These are phyloP conservation scores for Symbiodinium natans DNA, from an alignment of 73 alveolate species.

Conservation along the genomic window DNA sequence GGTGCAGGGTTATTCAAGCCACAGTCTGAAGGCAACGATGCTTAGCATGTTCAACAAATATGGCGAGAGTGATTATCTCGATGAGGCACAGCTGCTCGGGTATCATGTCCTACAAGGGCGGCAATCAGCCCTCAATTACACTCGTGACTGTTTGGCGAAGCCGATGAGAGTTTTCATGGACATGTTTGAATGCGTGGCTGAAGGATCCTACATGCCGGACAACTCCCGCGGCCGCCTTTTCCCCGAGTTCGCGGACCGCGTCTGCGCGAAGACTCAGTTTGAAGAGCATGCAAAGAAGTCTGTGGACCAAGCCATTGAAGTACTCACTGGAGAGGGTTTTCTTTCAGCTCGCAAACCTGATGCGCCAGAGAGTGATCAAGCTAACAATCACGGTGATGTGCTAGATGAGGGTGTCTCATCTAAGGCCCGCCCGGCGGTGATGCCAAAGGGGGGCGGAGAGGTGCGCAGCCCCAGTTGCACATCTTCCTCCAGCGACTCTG, in stretches of 20 bases:
- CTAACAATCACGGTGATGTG: neutral
- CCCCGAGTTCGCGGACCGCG: neutral
- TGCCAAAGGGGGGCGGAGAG: neutral
- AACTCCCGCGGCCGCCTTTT: neutral
- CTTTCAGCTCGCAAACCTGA: neutral
- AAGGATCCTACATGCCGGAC: conserved; percentile 1
- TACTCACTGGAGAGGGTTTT: neutral
- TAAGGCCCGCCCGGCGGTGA: neutral
- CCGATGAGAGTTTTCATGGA: neutral
- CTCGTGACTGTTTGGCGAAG: neutral
- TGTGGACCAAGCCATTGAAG: neutral
- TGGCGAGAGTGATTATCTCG: neutral
- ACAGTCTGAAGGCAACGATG: neutral
- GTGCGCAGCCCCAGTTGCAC: neutral
- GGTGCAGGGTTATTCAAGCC: neutral
- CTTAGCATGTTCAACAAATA: neutral
- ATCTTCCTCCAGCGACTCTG: neutral
- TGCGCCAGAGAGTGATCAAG: neutral
- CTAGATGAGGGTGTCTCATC: neutral
- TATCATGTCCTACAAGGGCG: conserved; percentile 20
- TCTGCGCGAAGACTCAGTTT: neutral
- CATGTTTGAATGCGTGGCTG: neutral
- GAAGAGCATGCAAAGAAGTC: neutral
- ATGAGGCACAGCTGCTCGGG: conserved; percentile 32
- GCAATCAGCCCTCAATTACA: neutral